These are phyloP conservation scores for Dioszegia crocea DNA, from an alignment of 768 basidiomycete species.

Conservation along the genomic window DNA sequence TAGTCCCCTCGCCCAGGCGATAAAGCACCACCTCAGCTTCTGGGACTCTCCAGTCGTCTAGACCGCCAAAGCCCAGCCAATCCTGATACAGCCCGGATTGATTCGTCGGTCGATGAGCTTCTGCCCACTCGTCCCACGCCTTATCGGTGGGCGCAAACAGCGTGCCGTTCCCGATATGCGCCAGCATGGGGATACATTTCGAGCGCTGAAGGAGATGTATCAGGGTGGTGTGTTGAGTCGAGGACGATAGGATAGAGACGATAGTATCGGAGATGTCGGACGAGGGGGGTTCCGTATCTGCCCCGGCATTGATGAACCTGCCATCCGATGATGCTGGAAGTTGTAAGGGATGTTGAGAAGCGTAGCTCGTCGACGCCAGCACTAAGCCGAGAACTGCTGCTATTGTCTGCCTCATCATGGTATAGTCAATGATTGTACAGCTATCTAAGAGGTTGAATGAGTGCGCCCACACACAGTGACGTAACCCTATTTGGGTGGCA, in stretches of 20 bases:
- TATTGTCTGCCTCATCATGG: background rate
- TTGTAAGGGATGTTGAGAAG: background rate
- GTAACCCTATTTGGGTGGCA: too few species aligned
- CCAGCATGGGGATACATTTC: slow-evolving; percentile 84
- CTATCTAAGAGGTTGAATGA: too few species aligned
- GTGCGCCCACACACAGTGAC: too few species aligned
- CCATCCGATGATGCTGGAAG: background rate
- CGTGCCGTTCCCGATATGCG: slow-evolving; percentile 74
- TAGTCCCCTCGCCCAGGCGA: background rate
- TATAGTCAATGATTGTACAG: background rate
- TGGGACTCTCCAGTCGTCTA: slow-evolving; percentile 52
- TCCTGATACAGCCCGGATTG: background rate
- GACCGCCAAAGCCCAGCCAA: slow-evolving; percentile 25
- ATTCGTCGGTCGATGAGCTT: slow-evolving; percentile 17
- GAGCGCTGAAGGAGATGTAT: slow-evolving; percentile 74
- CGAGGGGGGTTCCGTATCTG: too few species aligned
- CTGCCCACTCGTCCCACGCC: slow-evolving; percentile 54
- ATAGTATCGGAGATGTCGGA: slow-evolving; percentile 50
- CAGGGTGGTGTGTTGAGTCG: slow-evolving; percentile 72
- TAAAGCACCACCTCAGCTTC: slow-evolving; percentile 45
- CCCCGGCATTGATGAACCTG: too few species aligned
- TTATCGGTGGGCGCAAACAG: slow-evolving; percentile 95
- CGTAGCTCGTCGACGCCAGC: background rate
- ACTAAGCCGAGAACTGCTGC: slow-evolving; percentile 1
- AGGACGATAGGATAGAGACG: slow-evolving; percentile 69